Evolutionary conservation across 1,284 basidiomycete genomes (phyloP).

Genomic region (Naganishia liquefaciens): DNA sequence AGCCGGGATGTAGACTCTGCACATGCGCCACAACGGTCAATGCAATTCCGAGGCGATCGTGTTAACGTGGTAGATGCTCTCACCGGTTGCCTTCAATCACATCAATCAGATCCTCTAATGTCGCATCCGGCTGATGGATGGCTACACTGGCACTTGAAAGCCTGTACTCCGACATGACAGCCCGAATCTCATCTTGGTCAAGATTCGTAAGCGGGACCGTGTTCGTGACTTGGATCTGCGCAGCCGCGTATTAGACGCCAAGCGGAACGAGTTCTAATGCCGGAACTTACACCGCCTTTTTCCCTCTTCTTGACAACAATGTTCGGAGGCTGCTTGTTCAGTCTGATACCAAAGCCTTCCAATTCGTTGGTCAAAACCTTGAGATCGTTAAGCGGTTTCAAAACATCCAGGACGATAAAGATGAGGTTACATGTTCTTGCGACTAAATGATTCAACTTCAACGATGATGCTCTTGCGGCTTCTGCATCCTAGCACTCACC

Average conservation of each 20-base stretch:
- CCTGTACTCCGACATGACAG: slow-evolving; percentile 90
- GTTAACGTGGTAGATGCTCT: slow-evolving; percentile 36
- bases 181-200: slow-evolving; percentile 93
- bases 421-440: slow-evolving; percentile 98
- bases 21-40: too few relatives aligned
- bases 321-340: slow-evolving; percentile 93
- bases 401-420: slow-evolving; percentile 96
- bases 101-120: slow-evolving; percentile 96
- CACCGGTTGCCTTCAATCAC: slow-evolving; percentile 89
- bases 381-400: slow-evolving; percentile 95
- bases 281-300: slow-evolving; percentile 69
- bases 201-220: slow-evolving; percentile 97
- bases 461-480: neutral
- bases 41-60: neutral
- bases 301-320: slow-evolving; percentile 90
- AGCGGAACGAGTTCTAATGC: slow-evolving; percentile 29
- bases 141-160: slow-evolving; percentile 87
- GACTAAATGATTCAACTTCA: slow-evolving; percentile 59
- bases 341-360: slow-evolving; percentile 93
- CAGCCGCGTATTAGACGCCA: neutral
- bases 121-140: slow-evolving; percentile 90
- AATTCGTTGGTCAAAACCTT: slow-evolving; percentile 86
- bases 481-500: slow-evolving; percentile 58
- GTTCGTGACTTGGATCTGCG: slow-evolving; percentile 78
- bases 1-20: slow-evolving; percentile 84